These are phyloP conservation scores for Shiraia sp. DNA, from an alignment of 2,329 filamentous ascomycete genomes.

Conservation along the genomic window DNA sequence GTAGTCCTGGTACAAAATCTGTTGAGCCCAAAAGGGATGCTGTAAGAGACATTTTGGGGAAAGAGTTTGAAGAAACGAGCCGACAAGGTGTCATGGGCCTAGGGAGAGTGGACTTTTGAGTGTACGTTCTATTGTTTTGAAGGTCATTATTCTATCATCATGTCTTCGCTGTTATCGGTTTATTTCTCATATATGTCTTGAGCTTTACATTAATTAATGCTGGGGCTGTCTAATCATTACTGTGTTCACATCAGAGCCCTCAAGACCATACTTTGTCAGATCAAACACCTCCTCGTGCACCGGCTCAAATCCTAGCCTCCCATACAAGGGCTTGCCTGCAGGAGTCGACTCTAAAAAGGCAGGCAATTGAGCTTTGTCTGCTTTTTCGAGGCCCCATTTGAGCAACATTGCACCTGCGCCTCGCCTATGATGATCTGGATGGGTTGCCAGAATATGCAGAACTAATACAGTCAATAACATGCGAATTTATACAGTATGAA, in stretches of 20 bases:
- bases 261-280: slow-evolving; percentile 30
- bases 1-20: background rate
- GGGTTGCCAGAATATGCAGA: slow-evolving; percentile 37
- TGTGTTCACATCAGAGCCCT: slow-evolving; percentile 32
- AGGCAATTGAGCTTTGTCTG: slow-evolving; percentile 47
- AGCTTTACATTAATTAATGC: background rate
- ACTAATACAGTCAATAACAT: slow-evolving; percentile 19
- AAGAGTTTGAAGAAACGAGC: background rate
- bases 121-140: too few species aligned
- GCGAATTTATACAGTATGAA: background rate
- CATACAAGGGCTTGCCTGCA: slow-evolving; percentile 48
- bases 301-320: slow-evolving; percentile 31
- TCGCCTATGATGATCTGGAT: slow-evolving; percentile 47
- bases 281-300: slow-evolving; percentile 28
- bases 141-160: too few species aligned
- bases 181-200: background rate
- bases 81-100: background rate
- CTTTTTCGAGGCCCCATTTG: slow-evolving; percentile 45
- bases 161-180: background rate
- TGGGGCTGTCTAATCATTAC: slow-evolving; percentile 34
- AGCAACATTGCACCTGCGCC: slow-evolving; percentile 48
- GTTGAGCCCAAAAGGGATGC: background rate
- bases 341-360: slow-evolving; percentile 49
- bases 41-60: background rate
- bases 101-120: background rate